Evolutionary conservation across 345 rosid species (phyloP).

Genomic region (Boechera stricta): DNA sequence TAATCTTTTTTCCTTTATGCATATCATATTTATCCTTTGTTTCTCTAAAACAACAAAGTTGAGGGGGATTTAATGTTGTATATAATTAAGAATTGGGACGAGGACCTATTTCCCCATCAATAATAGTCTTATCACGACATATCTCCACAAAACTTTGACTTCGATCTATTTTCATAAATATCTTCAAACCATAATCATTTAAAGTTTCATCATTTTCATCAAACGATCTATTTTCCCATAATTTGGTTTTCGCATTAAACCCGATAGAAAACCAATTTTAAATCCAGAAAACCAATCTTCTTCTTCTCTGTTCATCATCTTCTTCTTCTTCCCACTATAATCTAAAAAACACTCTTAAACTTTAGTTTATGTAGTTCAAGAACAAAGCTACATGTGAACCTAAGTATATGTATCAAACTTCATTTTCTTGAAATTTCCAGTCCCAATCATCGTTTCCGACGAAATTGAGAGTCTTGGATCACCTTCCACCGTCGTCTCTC

Average conservation of each 20-base stretch:
- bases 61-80: neutral
- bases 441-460: no score
- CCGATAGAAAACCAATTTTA: no score
- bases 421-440: conserved; percentile 48
- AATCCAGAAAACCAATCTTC: neutral
- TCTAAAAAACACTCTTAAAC: conserved; percentile 25
- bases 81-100: neutral
- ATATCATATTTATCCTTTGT: neutral
- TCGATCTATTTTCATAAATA: no score
- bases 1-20: neutral
- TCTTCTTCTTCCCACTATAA: conserved; percentile 26
- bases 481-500: no score
- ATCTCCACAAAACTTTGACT: no score
- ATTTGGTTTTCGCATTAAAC: no score
- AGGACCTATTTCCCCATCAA: no score
- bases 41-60: neutral
- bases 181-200: no score
- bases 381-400: conserved; percentile 28
- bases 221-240: no score
- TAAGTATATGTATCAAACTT: conserved; percentile 50
- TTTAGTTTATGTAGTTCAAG: conserved; percentile 48
- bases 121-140: no score
- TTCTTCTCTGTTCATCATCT: neutral
- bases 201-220: no score
- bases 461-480: no score